A percentile compares a stretch with the other conserved stretches of the same genome.
These are phyloP conservation scores for Thamnidium elegans DNA, from an alignment of 192 early-diverging fungal species.

Conservation along the genomic window DNA sequence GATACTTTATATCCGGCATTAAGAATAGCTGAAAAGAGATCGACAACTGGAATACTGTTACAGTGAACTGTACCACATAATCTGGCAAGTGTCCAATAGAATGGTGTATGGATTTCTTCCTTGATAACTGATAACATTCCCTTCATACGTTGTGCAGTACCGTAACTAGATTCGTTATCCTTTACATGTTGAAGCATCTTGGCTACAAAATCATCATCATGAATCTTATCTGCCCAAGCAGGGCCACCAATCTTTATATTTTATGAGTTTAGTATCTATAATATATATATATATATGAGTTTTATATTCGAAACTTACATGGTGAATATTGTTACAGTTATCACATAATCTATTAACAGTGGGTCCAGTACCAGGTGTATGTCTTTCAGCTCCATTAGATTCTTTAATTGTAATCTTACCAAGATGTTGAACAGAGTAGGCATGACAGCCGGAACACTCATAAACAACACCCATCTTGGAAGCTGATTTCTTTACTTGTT, in stretches of 20 bases:
- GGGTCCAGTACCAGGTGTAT: constrained; percentile 62
- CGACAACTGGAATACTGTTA: constrained; percentile 65
- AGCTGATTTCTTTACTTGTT: constrained; percentile 71
- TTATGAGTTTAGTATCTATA: constrained; percentile 2
- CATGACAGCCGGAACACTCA: constrained; percentile 80
- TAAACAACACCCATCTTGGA: constrained; percentile 84
- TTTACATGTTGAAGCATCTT: constrained; percentile 78
- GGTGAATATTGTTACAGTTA: constrained; percentile 67
- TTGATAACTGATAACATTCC: constrained; percentile 93
- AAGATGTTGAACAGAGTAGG: constrained; percentile 69
- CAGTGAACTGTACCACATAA: constrained; percentile 73
- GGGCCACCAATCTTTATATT: constrained; percentile 86
- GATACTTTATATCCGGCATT: constrained; percentile 89
- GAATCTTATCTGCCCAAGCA: constrained; percentile 81
- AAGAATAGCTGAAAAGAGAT: constrained; percentile 82
- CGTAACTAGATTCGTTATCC: constrained; percentile 56
- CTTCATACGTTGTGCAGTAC: constrained; percentile 82
- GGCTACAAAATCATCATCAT: constrained; percentile 79
- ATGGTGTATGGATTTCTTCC: constrained; percentile 74
- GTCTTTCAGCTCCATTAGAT: constrained; percentile 59
- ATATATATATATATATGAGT: too few relatives aligned
- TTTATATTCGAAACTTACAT: constrained; percentile 53
- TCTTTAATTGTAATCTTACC: constrained; percentile 57
- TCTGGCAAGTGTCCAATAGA: constrained; percentile 76
- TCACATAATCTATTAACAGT: constrained; percentile 62